Base-by-base conservation (phyloP, 2,329 filamentous ascomycete genomes). In the Trichoderma sp. region DNA sequence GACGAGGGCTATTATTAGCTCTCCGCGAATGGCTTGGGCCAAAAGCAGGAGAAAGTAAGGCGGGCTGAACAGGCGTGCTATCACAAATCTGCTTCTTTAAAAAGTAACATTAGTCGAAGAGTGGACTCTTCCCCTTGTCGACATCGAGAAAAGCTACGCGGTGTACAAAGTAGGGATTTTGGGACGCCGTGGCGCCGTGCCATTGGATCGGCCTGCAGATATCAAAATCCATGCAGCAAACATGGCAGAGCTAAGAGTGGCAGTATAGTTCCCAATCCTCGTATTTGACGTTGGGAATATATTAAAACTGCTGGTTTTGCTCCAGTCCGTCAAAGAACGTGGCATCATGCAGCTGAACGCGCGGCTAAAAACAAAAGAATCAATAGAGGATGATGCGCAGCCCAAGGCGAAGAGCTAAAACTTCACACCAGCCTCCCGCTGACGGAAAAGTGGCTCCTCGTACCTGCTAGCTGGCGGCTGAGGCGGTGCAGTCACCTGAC, bases 401-500 rank as follows among this genome's bases (percentile, higher is more conserved):
- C 43, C 13, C n/a, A 13, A 29, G 52, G 24, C 14, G 58, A 61
- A 4, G 43, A 63, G 47, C 47, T 43, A 63, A 61, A 55, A 63
- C 62, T 68, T 52, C 56, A 61, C 21, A 57, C 58, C 29, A 43
- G 53, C 52, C 52, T 27, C 27, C 24, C 35, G 65, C 52, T 68
- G 59, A 53, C 67, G 3, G 59, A 69, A 63, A 69, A 63, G 67
- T 58, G 59, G 67, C 29, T 40, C 52, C 29, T 37, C 47, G 47
- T 49, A 16, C 31, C 16, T 27, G 47, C 47, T 49, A 24, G 47
- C 31, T 55, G 68, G 68, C 43, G 29, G 70, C 52, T 55, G 56
- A 24, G 59, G 75, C 24, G 21, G 73, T 24, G 71, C 73, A 21
- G 71, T 73, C 47, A 63, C 60, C 53, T 63, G 60, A 64, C 19